Percentiles rank a stretch among this genome's conserved stretches.
Conservation (phyloP, 257 asterid genomes). For the Penstemon barbatus region DNA sequence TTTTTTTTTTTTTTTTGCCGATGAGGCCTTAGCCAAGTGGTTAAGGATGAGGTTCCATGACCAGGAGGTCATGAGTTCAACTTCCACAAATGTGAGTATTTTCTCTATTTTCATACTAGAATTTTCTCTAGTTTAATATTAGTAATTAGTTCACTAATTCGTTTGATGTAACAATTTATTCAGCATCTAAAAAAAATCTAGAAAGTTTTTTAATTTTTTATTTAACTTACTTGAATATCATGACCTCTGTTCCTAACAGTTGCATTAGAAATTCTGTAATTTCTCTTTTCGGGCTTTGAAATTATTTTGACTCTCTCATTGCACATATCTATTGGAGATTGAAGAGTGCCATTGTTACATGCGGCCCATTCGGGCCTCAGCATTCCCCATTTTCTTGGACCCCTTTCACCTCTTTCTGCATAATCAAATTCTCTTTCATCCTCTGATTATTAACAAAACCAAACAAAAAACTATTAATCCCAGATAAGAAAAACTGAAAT, state of each 20-base stretch:
- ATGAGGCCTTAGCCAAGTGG: no score
- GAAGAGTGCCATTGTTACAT: slow-evolving; percentile 53
- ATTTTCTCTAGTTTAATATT: no score
- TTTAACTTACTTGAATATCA: slow-evolving; percentile 50
- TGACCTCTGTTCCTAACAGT: slow-evolving; percentile 63
- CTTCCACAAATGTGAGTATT: no score
- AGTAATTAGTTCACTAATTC: no score
- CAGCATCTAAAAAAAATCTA: no score
- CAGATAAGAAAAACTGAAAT: not conserved
- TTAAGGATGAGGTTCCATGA: no score
- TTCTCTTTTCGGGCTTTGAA: slow-evolving; percentile 28
- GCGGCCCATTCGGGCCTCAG: slow-evolving; percentile 65
- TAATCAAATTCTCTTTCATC: slow-evolving; percentile 63
- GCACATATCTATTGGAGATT: slow-evolving; percentile 70
- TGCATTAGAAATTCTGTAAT: slow-evolving; percentile 47
- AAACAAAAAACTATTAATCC: not conserved
- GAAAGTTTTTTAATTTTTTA: no score
- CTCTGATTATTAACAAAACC: slow-evolving; percentile 31
- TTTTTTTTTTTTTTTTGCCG: no score
- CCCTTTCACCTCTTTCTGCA: slow-evolving; percentile 37
- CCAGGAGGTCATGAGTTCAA: no score
- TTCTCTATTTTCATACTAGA: no score
- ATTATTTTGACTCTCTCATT: slow-evolving; percentile 39
- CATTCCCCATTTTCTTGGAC: slow-evolving; percentile 69
- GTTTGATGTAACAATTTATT: no score